Conservation (phyloP, 352 stramenopile genomes). For the Phytophthora fragariaefolia region DNA sequence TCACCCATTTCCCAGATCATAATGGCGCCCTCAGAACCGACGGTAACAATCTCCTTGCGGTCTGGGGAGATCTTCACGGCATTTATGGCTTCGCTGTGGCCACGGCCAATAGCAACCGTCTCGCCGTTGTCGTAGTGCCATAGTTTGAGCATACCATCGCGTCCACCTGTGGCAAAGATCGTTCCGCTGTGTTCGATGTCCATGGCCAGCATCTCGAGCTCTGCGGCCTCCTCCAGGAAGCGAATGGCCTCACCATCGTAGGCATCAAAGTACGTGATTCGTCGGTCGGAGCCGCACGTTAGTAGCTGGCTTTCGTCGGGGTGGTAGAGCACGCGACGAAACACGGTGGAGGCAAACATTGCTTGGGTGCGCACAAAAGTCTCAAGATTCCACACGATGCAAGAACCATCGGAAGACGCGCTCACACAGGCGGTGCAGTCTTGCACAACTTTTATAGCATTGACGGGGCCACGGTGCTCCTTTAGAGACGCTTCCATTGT, state of each 20-base stretch:
- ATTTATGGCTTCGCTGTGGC: slow-evolving; percentile 95
- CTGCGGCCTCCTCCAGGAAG: slow-evolving; percentile 92
- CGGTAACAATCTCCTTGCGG: slow-evolving; percentile 92
- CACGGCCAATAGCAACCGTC: slow-evolving; percentile 84
- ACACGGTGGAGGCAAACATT: slow-evolving; percentile 97
- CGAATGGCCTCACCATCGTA: slow-evolving; percentile 95
- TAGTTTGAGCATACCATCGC: slow-evolving; percentile 93
- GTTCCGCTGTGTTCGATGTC: slow-evolving; percentile 92
- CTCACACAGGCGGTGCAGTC: slow-evolving; percentile 82
- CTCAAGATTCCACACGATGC: slow-evolving; percentile 97
- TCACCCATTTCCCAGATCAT: slow-evolving; percentile 95
- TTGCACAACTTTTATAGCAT: slow-evolving; percentile 85
- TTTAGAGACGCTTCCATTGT: slow-evolving; percentile 96
- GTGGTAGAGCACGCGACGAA: slow-evolving; percentile 94
- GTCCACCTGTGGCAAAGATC: slow-evolving; percentile 92
- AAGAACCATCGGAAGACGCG: slow-evolving; percentile 87
- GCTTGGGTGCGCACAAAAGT: slow-evolving; percentile 93
- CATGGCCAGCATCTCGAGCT: slow-evolving; percentile 92
- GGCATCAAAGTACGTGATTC: slow-evolving; percentile 97
- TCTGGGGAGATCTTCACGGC: slow-evolving; percentile 94
- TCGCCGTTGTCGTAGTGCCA: slow-evolving; percentile 98
- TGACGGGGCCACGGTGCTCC: slow-evolving; percentile 95
- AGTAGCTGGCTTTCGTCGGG: slow-evolving; percentile 97
- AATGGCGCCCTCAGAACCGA: slow-evolving; percentile 94
- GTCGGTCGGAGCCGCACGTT: slow-evolving; percentile 94